Evolutionary conservation across 768 basidiomycete species (phyloP).

Genomic region (Cyclocybe aegerita): DNA sequence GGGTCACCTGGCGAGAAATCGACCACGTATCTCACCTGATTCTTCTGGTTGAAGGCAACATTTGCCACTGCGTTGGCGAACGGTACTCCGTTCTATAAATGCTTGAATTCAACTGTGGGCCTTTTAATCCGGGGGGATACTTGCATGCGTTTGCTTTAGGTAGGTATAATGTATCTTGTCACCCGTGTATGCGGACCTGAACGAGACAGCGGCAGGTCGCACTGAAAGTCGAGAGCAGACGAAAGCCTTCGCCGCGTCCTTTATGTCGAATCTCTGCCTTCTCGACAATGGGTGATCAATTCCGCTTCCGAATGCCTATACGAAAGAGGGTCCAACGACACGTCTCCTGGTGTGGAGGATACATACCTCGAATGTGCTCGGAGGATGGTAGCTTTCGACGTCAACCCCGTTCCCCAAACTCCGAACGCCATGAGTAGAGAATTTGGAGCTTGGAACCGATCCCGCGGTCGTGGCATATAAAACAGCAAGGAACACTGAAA

Average conservation of each 20-base stretch:
- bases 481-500: constrained; percentile 24
- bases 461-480: constrained; percentile 23
- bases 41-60: constrained; percentile 38
- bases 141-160: constrained; percentile 26
- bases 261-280: constrained; percentile 17
- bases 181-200: constrained; percentile 24
- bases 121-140: background rate
- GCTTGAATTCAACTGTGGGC: background rate
- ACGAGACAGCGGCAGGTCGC: constrained; percentile 16
- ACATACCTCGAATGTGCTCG: constrained; percentile 33
- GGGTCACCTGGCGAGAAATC: background rate
- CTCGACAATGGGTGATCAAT: constrained; percentile 29
- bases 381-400: constrained; percentile 36
- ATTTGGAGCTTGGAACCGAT: constrained; percentile 28
- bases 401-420: constrained; percentile 27
- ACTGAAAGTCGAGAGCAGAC: constrained; percentile 23
- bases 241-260: constrained; percentile 27
- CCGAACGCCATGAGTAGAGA: constrained; percentile 30
- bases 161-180: constrained; percentile 25
- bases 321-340: background rate
- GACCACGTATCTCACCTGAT: constrained; percentile 26
- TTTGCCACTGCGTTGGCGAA: constrained; percentile 43
- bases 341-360: background rate
- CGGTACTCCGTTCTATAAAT: constrained; percentile 19
- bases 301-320: constrained; percentile 28